Base-by-base conservation (phyloP, 371 early-diverging fungal genomes). In the Catenaria anguillulae region DNA sequence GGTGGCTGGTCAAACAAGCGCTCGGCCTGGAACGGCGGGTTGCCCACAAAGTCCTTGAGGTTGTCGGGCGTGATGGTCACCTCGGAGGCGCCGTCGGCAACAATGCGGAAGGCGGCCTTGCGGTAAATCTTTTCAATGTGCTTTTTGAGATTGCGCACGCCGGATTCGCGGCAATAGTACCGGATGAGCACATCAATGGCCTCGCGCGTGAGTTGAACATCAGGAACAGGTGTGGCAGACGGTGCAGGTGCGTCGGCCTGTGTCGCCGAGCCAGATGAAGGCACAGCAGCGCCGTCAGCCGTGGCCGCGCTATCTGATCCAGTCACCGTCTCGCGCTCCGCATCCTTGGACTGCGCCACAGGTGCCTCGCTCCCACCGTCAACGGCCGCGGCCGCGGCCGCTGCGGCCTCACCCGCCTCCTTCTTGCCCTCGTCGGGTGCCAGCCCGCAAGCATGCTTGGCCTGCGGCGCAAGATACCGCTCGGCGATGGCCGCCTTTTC, bases 81-180 rank as follows among this genome's bases (percentile, higher is more conserved):
- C 15, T 8, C 58, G 21, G n/a, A 19, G 19, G 58, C 26, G 36
- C 24, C 24, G 40, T 33, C 58, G 15, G 36, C 12, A 0, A 95
- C 93, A 36, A 96, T 81, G 69, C 87, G 78, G 56, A 89, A 80
- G n/a, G 96, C 95, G 1, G 92, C 92, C 75, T 95, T 96, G 62
- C 97, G 84, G 76, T 83, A 96, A 10, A 96, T 84, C 77, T 96
- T 95, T 62, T 97, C 97, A 55, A 97, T 90, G 46, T 93, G 92
- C 72, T 96, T 95, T 76, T 96, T 95, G 63, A 97, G 74, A 65
- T 91, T 93, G 62, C 98, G 83, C 33, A 97, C 98, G 52, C 98
- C 98, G 67, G 89, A 88, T 74, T 97, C 98, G 50, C 98, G 84
- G 64, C 96, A 96, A 67, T 95, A 97, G 65, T 78, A 78, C 68